Conservation (phyloP, 768 basidiomycete species). For the Nidularia pulvinata region DNA sequence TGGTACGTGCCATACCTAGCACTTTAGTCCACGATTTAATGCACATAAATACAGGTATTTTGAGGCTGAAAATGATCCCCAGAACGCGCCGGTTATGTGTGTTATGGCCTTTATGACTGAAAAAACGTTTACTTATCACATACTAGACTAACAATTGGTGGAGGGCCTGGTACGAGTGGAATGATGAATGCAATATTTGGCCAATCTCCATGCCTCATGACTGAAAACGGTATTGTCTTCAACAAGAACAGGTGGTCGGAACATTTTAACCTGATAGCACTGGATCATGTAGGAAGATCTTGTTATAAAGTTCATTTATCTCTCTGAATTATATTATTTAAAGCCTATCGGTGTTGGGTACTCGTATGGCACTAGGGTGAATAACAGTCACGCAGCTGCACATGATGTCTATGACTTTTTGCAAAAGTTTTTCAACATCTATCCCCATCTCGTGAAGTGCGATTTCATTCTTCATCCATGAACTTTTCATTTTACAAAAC, state of each 20-base stretch:
- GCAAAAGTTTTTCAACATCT: slow-evolving; percentile 26
- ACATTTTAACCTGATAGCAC: slow-evolving; percentile 18
- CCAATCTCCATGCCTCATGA: slow-evolving; percentile 19
- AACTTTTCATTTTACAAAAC: too few relatives aligned
- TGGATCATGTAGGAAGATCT: slow-evolving; percentile 16
- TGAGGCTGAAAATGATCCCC: slow-evolving; percentile 19
- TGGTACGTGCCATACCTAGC: slow-evolving; percentile 3
- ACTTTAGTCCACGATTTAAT: slow-evolving; percentile 1
- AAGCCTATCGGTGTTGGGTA: slow-evolving; percentile 29
- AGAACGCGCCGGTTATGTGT: slow-evolving; percentile 27
- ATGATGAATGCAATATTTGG: slow-evolving; percentile 20
- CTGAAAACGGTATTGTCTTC: slow-evolving; percentile 12
- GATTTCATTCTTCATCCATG: too few relatives aligned
- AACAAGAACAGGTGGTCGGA: slow-evolving; percentile 23
- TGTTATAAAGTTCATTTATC: not conserved
- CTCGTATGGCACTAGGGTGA: slow-evolving; percentile 28
- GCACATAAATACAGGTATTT: slow-evolving; percentile 21
- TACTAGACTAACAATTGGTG: slow-evolving; percentile 26
- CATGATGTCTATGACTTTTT: slow-evolving; percentile 31
- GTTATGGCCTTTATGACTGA: not conserved
- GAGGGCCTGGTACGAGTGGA: slow-evolving; percentile 29
- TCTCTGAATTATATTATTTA: not conserved
- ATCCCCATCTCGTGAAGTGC: slow-evolving; percentile 12
- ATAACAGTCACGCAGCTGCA: slow-evolving; percentile 25
- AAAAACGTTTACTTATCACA: not conserved